Conservation (phyloP, 768 basidiomycete genomes). For the Arthromyces matolae region DNA sequence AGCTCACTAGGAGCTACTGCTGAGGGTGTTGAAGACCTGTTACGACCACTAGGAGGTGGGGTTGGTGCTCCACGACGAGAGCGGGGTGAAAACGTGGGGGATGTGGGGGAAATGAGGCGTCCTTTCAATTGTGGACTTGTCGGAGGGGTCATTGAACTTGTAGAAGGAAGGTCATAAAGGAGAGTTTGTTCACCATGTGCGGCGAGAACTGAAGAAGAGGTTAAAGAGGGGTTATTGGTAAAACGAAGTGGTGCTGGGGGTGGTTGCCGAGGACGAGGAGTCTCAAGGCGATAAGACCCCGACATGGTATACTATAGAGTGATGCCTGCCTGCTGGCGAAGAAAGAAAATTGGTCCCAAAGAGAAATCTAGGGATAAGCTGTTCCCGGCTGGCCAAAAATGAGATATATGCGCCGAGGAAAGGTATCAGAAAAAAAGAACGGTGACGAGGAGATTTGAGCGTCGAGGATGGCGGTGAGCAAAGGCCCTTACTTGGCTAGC, state of each 20-base stretch:
- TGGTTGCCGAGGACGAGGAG: conserved; percentile 57
- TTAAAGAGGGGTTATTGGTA: conserved; percentile 41
- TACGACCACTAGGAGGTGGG: conserved; percentile 55
- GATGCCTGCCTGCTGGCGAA: conserved; percentile 1
- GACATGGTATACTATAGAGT: conserved; percentile 55
- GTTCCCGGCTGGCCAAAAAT: conserved; percentile 15
- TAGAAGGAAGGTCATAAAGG: conserved; percentile 72
- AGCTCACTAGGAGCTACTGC: conserved; percentile 64
- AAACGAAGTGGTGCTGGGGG: conserved; percentile 56
- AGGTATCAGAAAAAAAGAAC: conserved; percentile 12
- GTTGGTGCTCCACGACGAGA: conserved; percentile 51
- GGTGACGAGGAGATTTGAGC: conserved; percentile 3
- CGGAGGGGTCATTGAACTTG: conserved; percentile 55
- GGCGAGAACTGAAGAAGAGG: conserved; percentile 40
- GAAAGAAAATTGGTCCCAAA: not conserved
- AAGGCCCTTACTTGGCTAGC: conserved; percentile 7
- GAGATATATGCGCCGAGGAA: conserved; percentile 12
- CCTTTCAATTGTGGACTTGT: conserved; percentile 45
- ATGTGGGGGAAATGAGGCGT: conserved; percentile 49
- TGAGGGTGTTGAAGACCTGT: conserved; percentile 69
- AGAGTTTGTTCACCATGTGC: conserved; percentile 54
- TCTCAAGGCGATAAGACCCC: conserved; percentile 58
- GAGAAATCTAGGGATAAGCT: conserved; percentile 16
- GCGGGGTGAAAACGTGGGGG: conserved; percentile 52
- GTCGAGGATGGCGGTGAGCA: conserved; percentile 14